Percentiles rank a stretch among this genome's conserved stretches.
Evolutionary conservation across 805 yeast species (phyloP).

Genomic region (Candida awuae): DNA sequence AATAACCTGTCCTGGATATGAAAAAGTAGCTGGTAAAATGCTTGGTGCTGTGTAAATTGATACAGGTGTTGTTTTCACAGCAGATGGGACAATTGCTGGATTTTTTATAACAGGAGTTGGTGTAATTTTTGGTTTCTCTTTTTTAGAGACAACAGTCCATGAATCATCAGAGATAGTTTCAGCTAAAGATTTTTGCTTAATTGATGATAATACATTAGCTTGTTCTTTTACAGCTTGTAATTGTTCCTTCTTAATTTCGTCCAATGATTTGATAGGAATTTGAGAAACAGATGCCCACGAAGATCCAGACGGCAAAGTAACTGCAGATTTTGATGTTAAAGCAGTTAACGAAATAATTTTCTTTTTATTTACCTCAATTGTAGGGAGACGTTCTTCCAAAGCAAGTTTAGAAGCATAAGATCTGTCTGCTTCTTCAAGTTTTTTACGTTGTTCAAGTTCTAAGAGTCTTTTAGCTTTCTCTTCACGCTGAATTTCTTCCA

Average conservation of each 20-base stretch:
- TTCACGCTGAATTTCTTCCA: constrained; percentile 57
- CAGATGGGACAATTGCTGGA: constrained; percentile 26
- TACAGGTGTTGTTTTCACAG: constrained; percentile 33
- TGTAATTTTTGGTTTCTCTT: constrained; percentile 28
- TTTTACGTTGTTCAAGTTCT: constrained; percentile 15
- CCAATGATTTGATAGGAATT: constrained; percentile 38
- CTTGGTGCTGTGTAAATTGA: constrained; percentile 4
- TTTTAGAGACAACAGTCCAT: constrained; percentile 35
- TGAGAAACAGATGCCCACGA: constrained; percentile 32
- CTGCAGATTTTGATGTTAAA: constrained; percentile 13
- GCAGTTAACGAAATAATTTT: constrained; percentile 3
- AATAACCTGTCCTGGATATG: constrained; percentile 32
- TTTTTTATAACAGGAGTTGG: constrained; percentile 4
- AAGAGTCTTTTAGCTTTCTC: constrained; percentile 28
- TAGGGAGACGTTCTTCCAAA: constrained; percentile 12
- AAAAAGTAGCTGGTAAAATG: constrained; percentile 19
- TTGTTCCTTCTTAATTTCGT: constrained; percentile 58
- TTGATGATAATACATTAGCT: constrained; percentile 17
- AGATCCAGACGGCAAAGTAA: constrained; percentile 33
- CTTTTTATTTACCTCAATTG: constrained; percentile 5
- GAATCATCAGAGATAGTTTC: constrained; percentile 15
- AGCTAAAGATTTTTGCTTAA: constrained; percentile 18
- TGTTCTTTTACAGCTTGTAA: constrained; percentile 21
- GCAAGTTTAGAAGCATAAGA: constrained; percentile 18
- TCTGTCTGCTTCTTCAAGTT: constrained; percentile 20